Conservation (phyloP, 352 stramenopile species). For the Paralagenidium karlingii region DNA sequence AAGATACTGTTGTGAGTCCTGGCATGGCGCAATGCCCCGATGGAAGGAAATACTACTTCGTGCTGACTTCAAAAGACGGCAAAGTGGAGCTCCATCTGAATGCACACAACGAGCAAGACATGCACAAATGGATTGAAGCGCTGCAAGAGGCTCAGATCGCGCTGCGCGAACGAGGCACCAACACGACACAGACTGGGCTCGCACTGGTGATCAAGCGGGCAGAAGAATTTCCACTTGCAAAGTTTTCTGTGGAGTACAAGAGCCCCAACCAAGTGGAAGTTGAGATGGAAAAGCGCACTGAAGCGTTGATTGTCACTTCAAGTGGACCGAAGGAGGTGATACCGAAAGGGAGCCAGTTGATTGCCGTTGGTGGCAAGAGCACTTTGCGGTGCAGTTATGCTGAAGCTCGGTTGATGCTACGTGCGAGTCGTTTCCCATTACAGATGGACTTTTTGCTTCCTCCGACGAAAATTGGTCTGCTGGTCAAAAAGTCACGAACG, state of each 20-base stretch:
- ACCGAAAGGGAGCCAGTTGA: slow-evolving; percentile 57
- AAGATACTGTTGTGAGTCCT: slow-evolving; percentile 69
- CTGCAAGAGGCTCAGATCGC: slow-evolving; percentile 64
- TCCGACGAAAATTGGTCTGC: slow-evolving; percentile 64
- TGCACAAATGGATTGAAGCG: slow-evolving; percentile 80
- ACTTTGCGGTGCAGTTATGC: slow-evolving; percentile 53
- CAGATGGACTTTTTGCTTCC: slow-evolving; percentile 67
- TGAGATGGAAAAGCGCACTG: slow-evolving; percentile 58
- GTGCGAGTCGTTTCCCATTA: slow-evolving; percentile 40
- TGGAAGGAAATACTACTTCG: slow-evolving; percentile 75
- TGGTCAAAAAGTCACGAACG: slow-evolving; percentile 79
- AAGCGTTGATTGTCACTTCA: slow-evolving; percentile 54
- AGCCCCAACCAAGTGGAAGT: slow-evolving; percentile 48
- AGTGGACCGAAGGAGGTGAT: slow-evolving; percentile 18
- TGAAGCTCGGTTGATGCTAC: slow-evolving; percentile 34
- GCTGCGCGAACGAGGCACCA: slow-evolving; percentile 25
- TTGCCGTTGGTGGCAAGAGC: slow-evolving; percentile 39
- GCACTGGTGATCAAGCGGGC: slow-evolving; percentile 62
- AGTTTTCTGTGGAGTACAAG: slow-evolving; percentile 45
- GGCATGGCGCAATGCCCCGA: slow-evolving; percentile 74
- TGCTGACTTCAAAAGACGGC: slow-evolving; percentile 64
- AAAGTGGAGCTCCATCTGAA: slow-evolving; percentile 84
- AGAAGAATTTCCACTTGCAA: slow-evolving; percentile 63
- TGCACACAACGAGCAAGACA: slow-evolving; percentile 65
- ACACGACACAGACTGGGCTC: slow-evolving; percentile 43